phyloP scores from a whole-genome alignment of 805 yeast species.

The Sugiyamaella qingdaonensis region DNA sequence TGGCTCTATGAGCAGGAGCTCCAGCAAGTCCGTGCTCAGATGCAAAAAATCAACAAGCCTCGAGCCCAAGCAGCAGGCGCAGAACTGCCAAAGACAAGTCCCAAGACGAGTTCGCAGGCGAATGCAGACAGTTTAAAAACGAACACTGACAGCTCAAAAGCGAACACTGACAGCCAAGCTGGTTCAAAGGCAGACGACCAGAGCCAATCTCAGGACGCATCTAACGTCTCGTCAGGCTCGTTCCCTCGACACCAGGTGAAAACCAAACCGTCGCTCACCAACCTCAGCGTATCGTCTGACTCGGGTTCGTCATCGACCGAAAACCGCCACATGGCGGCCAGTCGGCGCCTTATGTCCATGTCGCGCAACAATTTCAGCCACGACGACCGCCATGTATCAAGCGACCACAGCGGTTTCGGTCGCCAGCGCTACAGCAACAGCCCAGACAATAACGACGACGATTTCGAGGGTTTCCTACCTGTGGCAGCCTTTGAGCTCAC shows the following conservation, averaged over 20 bases:
- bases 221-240: background rate
- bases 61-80: background rate
- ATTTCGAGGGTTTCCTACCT: constrained; percentile 15
- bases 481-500: background rate
- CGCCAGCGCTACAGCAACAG: background rate
- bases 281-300: background rate
- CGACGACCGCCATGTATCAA: background rate
- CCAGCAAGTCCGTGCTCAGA: constrained; percentile 31
- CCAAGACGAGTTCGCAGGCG: background rate
- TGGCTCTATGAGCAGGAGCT: constrained; percentile 41
- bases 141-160: background rate
- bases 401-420: background rate
- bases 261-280: background rate
- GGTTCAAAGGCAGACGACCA: background rate
- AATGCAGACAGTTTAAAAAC: background rate
- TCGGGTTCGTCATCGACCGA: background rate
- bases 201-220: background rate
- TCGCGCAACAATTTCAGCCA: background rate
- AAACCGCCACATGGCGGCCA: background rate
- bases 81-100: background rate
- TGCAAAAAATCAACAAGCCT: constrained; percentile 22
- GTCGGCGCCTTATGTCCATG: constrained; percentile 10
- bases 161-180: background rate
- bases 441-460: background rate
- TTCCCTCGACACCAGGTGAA: background rate